phyloP scores from a whole-genome alignment of 306 rosid genomes.

The Vigna radiata region DNA sequence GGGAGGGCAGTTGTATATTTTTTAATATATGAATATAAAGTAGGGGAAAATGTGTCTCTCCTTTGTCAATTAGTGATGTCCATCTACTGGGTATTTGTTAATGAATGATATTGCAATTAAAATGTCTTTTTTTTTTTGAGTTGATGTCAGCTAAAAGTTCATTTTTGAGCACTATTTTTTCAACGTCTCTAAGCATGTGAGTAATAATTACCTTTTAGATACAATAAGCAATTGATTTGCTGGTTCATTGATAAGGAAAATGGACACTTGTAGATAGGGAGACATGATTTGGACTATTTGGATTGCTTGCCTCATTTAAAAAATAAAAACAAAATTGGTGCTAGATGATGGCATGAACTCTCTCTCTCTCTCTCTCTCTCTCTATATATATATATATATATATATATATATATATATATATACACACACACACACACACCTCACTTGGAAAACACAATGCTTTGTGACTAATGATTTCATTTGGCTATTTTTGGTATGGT shows the following conservation, averaged over 20 bases:
- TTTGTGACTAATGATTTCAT: neutral
- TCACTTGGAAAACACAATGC: neutral
- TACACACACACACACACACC: too few species aligned
- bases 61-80: conserved; percentile 10
- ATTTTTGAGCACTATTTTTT: conserved; percentile 10
- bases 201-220: neutral
- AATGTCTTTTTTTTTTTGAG: neutral
- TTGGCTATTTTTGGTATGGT: neutral
- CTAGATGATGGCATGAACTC: too few species aligned
- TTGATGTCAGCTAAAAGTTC: neutral
- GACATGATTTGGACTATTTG: conserved; percentile 17
- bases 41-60: neutral
- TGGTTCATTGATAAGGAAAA: conserved; percentile 2
- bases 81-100: conserved; percentile 7
- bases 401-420: neutral
- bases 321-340: too few species aligned
- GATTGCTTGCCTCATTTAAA: neutral
- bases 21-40: neutral
- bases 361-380: too few species aligned
- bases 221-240: neutral
- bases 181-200: conserved; percentile 1
- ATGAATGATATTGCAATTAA: neutral
- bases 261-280: neutral
- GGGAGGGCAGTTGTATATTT: conserved; percentile 11
- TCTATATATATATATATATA: too few species aligned